Conservation (phyloP, 2,329 filamentous ascomycete species). For the Trichoderma harzianum region DNA sequence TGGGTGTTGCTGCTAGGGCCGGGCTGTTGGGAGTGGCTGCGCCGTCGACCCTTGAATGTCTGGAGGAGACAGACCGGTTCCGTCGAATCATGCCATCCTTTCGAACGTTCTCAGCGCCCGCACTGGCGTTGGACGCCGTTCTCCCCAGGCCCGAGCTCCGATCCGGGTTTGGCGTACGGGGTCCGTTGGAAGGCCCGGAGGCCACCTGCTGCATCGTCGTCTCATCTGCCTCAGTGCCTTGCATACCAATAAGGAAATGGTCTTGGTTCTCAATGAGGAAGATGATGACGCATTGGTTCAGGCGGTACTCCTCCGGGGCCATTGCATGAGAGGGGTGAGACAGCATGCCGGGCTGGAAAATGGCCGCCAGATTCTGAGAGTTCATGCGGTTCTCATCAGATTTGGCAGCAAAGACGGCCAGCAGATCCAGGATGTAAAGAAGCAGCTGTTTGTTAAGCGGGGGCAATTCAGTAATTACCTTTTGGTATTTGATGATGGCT, state of each 20-base stretch:
- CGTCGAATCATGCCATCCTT: constrained; percentile 76
- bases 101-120: constrained; percentile 79
- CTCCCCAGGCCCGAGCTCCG: constrained; percentile 52
- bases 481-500: constrained; percentile 81
- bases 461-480: constrained; percentile 86
- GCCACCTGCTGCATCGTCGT: constrained; percentile 62
- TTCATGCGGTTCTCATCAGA: constrained; percentile 97
- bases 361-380: constrained; percentile 87
- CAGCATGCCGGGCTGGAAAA: constrained; percentile 94
- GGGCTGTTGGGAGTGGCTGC: constrained; percentile 67
- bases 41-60: constrained; percentile 72
- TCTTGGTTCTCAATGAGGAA: constrained; percentile 99
- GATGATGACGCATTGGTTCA: constrained; percentile 95
- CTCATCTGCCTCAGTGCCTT: constrained; percentile 95
- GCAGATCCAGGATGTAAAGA: constrained; percentile 90
- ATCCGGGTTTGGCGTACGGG: constrained; percentile 46
- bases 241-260: constrained; percentile 97
- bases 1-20: constrained; percentile 51
- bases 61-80: constrained; percentile 91
- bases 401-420: constrained; percentile 96
- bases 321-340: constrained; percentile 94
- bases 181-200: constrained; percentile 60
- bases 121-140: constrained; percentile 84
- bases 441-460: constrained; percentile 90
- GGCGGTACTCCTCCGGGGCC: constrained; percentile 86